These are phyloP conservation scores for Cladophialophora exuberans DNA, from an alignment of 2,329 filamentous ascomycete genomes.

Conservation along the genomic window DNA sequence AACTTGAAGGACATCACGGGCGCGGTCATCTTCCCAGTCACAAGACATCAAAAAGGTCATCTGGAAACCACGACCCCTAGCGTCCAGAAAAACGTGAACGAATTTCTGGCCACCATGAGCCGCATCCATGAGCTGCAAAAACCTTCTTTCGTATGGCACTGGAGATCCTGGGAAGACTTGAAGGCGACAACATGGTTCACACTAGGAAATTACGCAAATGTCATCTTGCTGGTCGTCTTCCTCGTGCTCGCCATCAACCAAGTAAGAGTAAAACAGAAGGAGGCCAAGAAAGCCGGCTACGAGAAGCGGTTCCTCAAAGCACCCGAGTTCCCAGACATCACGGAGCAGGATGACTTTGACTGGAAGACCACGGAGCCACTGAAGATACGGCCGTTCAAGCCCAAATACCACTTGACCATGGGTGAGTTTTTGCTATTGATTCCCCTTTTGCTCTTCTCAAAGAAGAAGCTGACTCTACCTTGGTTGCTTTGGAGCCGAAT, in stretches of 20 bases:
- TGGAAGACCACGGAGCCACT: conserved; percentile 56
- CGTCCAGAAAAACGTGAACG: background rate
- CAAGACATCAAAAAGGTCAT: conserved; percentile 10
- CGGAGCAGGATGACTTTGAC: conserved; percentile 54
- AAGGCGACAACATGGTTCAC: conserved; percentile 27
- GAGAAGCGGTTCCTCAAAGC: conserved; percentile 29
- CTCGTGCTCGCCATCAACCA: conserved; percentile 24
- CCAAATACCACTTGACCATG: conserved; percentile 67
- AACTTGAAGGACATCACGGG: too few species aligned
- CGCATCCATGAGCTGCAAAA: conserved; percentile 35
- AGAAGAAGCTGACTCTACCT: conserved; percentile 25
- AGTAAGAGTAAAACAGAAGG: conserved; percentile 20
- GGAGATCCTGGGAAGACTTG: conserved; percentile 29
- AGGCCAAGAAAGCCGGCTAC: conserved; percentile 21
- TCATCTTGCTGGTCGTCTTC: conserved; percentile 28
- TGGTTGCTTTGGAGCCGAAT: conserved; percentile 27
- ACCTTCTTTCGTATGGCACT: conserved; percentile 29
- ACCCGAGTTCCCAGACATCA: conserved; percentile 36
- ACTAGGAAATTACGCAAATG: conserved; percentile 28
- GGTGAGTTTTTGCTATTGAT: conserved; percentile 44
- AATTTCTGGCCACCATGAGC: conserved; percentile 11
- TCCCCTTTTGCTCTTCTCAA: conserved; percentile 6
- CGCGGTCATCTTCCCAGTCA: background rate
- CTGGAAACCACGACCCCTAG: background rate
- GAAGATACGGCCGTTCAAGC: conserved; percentile 61